Evolutionary conservation across 257 asterid species (phyloP), one percentile per base, ranked within the genome.

Genomic region (Salvia rosmarinus): DNA sequence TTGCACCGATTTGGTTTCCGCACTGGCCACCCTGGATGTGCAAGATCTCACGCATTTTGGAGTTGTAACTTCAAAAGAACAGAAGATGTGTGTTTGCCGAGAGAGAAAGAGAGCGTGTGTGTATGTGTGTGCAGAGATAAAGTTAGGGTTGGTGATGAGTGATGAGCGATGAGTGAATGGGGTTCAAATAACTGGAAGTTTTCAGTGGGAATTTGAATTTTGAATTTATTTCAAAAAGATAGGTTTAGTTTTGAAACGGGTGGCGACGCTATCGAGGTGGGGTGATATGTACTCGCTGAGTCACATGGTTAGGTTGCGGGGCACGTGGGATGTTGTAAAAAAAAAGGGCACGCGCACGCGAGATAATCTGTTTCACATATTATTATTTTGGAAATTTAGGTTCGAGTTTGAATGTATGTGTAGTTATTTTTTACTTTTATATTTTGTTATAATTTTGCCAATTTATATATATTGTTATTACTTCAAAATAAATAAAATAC

Each of bases 1-100:
- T 82, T 0, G 86, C 77, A 4, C 83, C 83, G 59, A 82, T 82
- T 62, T 82, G 86, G 82, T 82, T 82, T 51, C 84, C 86, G 68
- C 84, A 82, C 63, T 82, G 86, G 46, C 86, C 84, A 9, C 82
- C 84, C 30, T 82, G 86, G 35, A 82, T 79, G 78, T 82, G 86
- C 61, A 82, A 52, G 77, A 82, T 82, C 77, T 82, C 86, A 68
- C 84, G 79, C 86, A 82, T 81, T 69, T 49, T 72, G 16, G 67
- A 50, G 44, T 25, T 25, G 64, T 0, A 3, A 0, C 30, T 43
- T 28, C 6, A 11, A 6, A n/a, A n/a, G 39, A 7, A 56, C 42
- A 32, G 50, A 6, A 19, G 73, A n/a, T 14, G 46, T 6, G 47
- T 23, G 35, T 25, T 32, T 21, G n/a, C 14, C 39, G 56, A 61